Percentiles rank a stretch among this genome's conserved stretches.
Evolutionary conservation across 208 protist genomes (phyloP).

Genomic region (Trypanosoma melophagium): DNA sequence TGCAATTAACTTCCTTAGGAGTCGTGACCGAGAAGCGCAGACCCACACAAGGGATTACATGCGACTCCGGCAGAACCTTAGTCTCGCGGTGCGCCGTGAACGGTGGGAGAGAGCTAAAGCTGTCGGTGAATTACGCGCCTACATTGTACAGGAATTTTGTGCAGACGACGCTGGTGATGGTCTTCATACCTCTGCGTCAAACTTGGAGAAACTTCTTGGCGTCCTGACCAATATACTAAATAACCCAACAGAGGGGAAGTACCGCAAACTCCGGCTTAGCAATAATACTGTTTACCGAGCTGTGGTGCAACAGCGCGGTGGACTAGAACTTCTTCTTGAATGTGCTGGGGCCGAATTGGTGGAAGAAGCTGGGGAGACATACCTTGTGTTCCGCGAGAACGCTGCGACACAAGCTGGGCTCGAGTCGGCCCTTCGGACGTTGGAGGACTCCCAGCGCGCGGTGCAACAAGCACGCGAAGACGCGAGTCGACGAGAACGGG

Average conservation of each 20-base stretch:
- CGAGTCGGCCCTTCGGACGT: neutral
- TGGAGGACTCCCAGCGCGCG: conserved; percentile 11
- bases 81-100: conserved; percentile 59
- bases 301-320: conserved; percentile 63
- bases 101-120: conserved; percentile 27
- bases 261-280: conserved; percentile 30
- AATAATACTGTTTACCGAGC: conserved; percentile 35
- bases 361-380: conserved; percentile 17
- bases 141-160: conserved; percentile 46
- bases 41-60: neutral
- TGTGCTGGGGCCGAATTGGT: conserved; percentile 32
- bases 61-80: conserved; percentile 19
- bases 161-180: conserved; percentile 66
- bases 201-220: conserved; percentile 22
- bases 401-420: conserved; percentile 17
- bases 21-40: conserved; percentile 4
- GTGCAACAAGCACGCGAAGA: conserved; percentile 14
- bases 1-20: conserved; percentile 20
- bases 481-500: conserved; percentile 16
- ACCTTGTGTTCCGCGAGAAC: conserved; percentile 9
- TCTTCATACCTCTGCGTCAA: conserved; percentile 34
- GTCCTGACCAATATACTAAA: conserved; percentile 20
- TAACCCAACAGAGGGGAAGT: conserved; percentile 13
- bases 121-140: conserved; percentile 32
- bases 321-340: conserved; percentile 51